These are phyloP conservation scores for Eragrostis nindensis DNA, from an alignment of 176 grass and related monocot species.

Conservation along the genomic window DNA sequence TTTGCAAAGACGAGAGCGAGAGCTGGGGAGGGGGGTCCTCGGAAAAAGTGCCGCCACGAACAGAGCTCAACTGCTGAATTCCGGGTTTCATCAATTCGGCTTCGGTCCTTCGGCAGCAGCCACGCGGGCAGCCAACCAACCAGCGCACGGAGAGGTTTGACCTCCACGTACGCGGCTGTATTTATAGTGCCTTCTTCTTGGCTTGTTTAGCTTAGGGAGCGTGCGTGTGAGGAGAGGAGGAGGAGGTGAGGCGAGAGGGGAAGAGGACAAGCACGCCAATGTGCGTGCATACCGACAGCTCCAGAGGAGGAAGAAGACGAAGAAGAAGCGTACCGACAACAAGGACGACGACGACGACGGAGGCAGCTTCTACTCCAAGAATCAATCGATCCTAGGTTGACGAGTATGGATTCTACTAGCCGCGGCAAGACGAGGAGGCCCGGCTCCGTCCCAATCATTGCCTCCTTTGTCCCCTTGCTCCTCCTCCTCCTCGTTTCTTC, in stretches of 20 bases:
- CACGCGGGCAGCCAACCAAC: not conserved
- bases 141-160: slow-evolving; percentile 24
- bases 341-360: not conserved
- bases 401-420: slow-evolving; percentile 38
- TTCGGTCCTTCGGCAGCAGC: not conserved
- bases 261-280: slow-evolving; percentile 43
- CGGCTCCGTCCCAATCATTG: not conserved
- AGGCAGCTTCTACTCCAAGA: not conserved
- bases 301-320: slow-evolving; percentile 3
- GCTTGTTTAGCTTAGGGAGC: not conserved
- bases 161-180: slow-evolving; percentile 17
- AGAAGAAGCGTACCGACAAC: not conserved
- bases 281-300: slow-evolving; percentile 30
- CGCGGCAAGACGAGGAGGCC: slow-evolving; percentile 14
- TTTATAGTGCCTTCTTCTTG: slow-evolving; percentile 29
- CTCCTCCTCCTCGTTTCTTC: not conserved
- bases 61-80: not conserved
- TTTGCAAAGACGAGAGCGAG: not conserved
- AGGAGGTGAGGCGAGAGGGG: slow-evolving; percentile 11
- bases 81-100: slow-evolving; percentile 33
- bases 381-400: slow-evolving; percentile 19
- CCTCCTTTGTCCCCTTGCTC: slow-evolving; percentile 36
- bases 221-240: not conserved
- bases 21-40: slow-evolving; percentile 15
- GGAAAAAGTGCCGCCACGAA: slow-evolving; percentile 6